phyloP scores from a whole-genome alignment of 805 yeast genomes.

The Lipomyces chichibuensis region DNA sequence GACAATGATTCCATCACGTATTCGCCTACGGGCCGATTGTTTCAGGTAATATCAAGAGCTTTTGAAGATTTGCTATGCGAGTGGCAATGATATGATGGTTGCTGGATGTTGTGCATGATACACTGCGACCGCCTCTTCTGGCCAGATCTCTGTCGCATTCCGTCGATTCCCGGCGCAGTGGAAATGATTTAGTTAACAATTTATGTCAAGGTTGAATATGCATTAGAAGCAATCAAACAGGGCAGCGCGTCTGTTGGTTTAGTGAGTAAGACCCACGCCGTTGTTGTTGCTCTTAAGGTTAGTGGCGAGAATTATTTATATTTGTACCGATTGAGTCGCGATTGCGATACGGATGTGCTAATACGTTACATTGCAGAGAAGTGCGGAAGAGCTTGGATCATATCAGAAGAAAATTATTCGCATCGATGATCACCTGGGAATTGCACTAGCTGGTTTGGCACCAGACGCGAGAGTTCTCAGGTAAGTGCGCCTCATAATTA shows the following conservation, averaged over 20 bases:
- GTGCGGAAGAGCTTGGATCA: constrained; percentile 96
- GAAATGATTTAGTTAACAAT: background rate
- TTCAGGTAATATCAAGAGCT: constrained; percentile 55
- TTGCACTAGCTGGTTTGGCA: constrained; percentile 95
- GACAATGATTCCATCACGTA: constrained; percentile 98
- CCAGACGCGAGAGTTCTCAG: constrained; percentile 92
- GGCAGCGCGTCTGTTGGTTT: constrained; percentile 97
- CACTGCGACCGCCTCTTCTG: background rate
- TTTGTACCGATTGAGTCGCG: background rate
- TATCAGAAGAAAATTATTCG: constrained; percentile 92
- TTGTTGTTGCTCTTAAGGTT: constrained; percentile 82
- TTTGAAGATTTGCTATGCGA: background rate
- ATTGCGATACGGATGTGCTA: background rate
- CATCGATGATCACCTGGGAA: constrained; percentile 91
- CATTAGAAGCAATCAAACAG: constrained; percentile 94
- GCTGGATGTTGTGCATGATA: background rate
- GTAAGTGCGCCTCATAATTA: constrained; percentile 1
- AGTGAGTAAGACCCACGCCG: constrained; percentile 83
- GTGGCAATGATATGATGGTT: constrained; percentile 1
- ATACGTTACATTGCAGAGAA: constrained; percentile 59
- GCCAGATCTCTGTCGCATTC: background rate
- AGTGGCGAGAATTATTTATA: background rate
- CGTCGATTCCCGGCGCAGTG: background rate
- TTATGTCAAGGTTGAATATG: constrained; percentile 62
- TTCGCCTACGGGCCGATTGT: constrained; percentile 91